Conservation (phyloP, 192 early-diverging fungal genomes). For the Coemansia sp. region DNA sequence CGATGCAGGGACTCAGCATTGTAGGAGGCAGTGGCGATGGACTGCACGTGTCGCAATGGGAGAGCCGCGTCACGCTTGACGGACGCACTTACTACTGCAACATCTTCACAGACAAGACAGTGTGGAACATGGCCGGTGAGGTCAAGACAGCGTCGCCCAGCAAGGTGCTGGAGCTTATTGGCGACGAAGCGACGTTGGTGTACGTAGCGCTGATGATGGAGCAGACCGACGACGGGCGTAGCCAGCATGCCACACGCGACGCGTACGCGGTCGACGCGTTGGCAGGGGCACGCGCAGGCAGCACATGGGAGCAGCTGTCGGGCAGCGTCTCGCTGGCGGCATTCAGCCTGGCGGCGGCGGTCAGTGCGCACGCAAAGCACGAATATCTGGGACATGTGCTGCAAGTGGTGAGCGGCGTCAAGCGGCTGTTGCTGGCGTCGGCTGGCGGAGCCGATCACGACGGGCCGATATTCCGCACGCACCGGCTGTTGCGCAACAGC, state of each 20-base stretch:
- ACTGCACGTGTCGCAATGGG: constrained; percentile 58
- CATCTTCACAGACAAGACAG: constrained; percentile 65
- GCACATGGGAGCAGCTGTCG: constrained; percentile 58
- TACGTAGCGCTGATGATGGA: constrained; percentile 41
- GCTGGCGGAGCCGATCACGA: constrained; percentile 68
- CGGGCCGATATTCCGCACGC: constrained; percentile 61
- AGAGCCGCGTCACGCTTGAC: constrained; percentile 58
- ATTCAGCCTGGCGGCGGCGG: constrained; percentile 57
- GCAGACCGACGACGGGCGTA: constrained; percentile 7
- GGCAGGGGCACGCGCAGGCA: constrained; percentile 28
- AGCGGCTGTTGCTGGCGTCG: constrained; percentile 82
- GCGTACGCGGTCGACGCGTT: constrained; percentile 44
- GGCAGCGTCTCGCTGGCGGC: constrained; percentile 54
- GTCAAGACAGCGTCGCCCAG: constrained; percentile 15
- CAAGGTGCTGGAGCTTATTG: constrained; percentile 48
- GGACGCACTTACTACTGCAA: constrained; percentile 67
- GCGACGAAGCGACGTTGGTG: constrained; percentile 46
- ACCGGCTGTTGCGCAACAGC: constrained; percentile 63
- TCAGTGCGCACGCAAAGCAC: constrained; percentile 55
- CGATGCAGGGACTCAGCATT: constrained; percentile 15
- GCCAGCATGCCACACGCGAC: constrained; percentile 6
- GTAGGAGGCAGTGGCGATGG: constrained; percentile 2
- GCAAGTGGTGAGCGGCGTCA: constrained; percentile 72
- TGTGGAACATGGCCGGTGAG: constrained; percentile 56
- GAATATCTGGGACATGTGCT: constrained; percentile 60